phyloP scores from a whole-genome alignment of 2,329 filamentous ascomycete species.

The Talaromyces funiculosus region DNA sequence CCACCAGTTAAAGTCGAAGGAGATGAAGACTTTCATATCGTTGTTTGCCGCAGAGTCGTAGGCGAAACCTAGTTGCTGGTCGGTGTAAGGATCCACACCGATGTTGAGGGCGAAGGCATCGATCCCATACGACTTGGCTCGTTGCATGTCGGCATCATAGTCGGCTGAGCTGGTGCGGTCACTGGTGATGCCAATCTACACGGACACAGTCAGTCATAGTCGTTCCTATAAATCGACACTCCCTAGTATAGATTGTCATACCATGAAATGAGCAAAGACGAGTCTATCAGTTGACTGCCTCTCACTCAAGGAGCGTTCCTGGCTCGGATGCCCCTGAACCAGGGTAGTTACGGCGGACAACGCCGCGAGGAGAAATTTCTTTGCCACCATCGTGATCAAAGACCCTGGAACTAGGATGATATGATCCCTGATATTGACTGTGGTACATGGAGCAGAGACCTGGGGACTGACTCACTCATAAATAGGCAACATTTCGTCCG shows the following conservation, averaged over 20 bases:
- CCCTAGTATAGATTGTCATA: neutral
- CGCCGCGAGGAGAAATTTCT: slow-evolving; percentile 2
- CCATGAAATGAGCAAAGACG: slow-evolving; percentile 16
- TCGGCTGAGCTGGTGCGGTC: slow-evolving; percentile 40
- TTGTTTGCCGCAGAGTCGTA: slow-evolving; percentile 46
- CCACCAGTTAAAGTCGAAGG: slow-evolving; percentile 54
- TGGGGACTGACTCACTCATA: neutral
- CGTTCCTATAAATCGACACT: neutral
- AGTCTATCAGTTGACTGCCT: slow-evolving; percentile 7
- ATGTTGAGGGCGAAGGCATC: slow-evolving; percentile 51
- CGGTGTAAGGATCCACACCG: slow-evolving; percentile 39
- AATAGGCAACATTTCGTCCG: neutral
- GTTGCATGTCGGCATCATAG: slow-evolving; percentile 46
- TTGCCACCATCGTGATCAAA: neutral
- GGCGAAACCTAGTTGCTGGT: slow-evolving; percentile 45
- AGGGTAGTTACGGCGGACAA: slow-evolving; percentile 5
- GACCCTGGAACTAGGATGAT: neutral
- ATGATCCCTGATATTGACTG: neutral
- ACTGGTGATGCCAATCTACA: slow-evolving; percentile 43
- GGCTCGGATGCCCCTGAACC: slow-evolving; percentile 2
- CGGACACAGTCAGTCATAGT: neutral
- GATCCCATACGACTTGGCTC: slow-evolving; percentile 40
- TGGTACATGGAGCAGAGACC: neutral
- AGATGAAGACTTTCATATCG: slow-evolving; percentile 52
- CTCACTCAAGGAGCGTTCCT: neutral